A percentile compares a stretch with the other conserved stretches of the same genome.
These are phyloP conservation scores for Coprinopsis strossmayeri DNA, from an alignment of 768 basidiomycete species.

Conservation along the genomic window DNA sequence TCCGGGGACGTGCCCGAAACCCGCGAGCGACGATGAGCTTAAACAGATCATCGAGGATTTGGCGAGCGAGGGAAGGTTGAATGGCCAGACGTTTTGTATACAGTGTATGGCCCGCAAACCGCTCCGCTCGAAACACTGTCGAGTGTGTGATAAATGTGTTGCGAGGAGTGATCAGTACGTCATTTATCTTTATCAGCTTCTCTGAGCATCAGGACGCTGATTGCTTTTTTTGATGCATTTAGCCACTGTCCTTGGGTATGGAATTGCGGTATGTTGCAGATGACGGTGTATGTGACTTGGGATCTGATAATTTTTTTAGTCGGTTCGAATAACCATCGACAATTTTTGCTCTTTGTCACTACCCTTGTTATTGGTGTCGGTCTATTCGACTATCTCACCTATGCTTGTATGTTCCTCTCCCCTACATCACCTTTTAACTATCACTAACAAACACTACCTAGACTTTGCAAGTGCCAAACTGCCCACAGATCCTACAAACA, in stretches of 20 bases:
- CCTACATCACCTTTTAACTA: background rate
- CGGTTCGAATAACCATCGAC: conserved; percentile 89
- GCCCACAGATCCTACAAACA: conserved; percentile 28
- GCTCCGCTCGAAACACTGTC: conserved; percentile 91
- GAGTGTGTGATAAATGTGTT: conserved; percentile 84
- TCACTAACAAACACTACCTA: conserved; percentile 18
- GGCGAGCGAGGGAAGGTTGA: conserved; percentile 79
- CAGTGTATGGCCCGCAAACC: conserved; percentile 94
- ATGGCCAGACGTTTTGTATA: conserved; percentile 96
- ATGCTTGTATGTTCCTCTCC: conserved; percentile 55
- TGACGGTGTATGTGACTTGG: background rate
- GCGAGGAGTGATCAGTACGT: conserved; percentile 91
- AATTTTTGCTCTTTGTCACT: conserved; percentile 89
- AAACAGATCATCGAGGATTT: conserved; percentile 91
- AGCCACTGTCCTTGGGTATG: conserved; percentile 99
- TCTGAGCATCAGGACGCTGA: background rate
- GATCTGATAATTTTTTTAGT: conserved; percentile 38
- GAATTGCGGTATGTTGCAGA: conserved; percentile 70
- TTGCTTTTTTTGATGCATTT: too few species aligned
- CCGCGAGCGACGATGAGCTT: conserved; percentile 76
- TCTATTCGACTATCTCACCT: conserved; percentile 79
- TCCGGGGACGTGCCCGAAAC: conserved; percentile 81
- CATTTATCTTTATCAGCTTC: conserved; percentile 5
- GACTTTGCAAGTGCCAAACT: conserved; percentile 47
- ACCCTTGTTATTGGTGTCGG: conserved; percentile 78